A percentile compares a stretch with the other conserved stretches of the same genome.
Evolutionary conservation across 139 green algal species (phyloP).

Genomic region (Tetradesmus obliquus): DNA sequence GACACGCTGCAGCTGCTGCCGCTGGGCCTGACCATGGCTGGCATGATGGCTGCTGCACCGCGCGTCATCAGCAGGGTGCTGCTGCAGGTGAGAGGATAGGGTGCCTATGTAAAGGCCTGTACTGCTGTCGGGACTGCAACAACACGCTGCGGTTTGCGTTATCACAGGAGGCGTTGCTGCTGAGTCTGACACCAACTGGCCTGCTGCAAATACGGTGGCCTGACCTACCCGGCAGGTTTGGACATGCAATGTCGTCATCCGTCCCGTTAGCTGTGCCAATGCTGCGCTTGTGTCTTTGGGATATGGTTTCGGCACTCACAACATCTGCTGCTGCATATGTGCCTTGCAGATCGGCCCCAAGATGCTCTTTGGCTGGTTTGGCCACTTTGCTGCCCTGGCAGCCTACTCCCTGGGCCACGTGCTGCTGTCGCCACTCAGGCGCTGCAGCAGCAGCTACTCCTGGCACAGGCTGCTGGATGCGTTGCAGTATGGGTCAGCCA

Average conservation of each 20-base stretch:
- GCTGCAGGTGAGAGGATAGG: slow-evolving; percentile 5
- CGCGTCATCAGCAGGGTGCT: slow-evolving; percentile 47
- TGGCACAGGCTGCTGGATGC: slow-evolving; percentile 51
- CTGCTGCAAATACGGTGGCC: too few relatives aligned
- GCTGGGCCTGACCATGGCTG: slow-evolving; percentile 58
- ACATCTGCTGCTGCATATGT: background rate
- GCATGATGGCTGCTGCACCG: slow-evolving; percentile 65
- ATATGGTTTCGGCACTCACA: too few relatives aligned
- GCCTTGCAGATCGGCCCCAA: slow-evolving; percentile 13
- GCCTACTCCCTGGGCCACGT: slow-evolving; percentile 52
- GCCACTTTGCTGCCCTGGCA: slow-evolving; percentile 60
- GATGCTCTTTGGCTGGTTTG: slow-evolving; percentile 60
- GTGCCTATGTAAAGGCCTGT: too few relatives aligned
- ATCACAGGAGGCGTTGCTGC: background rate
- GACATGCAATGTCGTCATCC: too few relatives aligned
- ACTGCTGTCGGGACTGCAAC: too few relatives aligned
- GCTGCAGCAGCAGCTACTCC: slow-evolving; percentile 18
- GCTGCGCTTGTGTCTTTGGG: too few relatives aligned
- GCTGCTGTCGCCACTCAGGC: slow-evolving; percentile 46
- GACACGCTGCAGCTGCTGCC: slow-evolving; percentile 60
- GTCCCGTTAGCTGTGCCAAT: too few relatives aligned
- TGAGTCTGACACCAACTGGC: background rate
- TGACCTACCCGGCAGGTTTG: too few relatives aligned
- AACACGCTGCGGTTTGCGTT: too few relatives aligned
- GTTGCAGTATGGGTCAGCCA: slow-evolving; percentile 51